Evolutionary conservation across 306 rosid genomes (phyloP), one percentile per base, ranked within the genome.

Genomic region (Dryas octopetala): DNA sequence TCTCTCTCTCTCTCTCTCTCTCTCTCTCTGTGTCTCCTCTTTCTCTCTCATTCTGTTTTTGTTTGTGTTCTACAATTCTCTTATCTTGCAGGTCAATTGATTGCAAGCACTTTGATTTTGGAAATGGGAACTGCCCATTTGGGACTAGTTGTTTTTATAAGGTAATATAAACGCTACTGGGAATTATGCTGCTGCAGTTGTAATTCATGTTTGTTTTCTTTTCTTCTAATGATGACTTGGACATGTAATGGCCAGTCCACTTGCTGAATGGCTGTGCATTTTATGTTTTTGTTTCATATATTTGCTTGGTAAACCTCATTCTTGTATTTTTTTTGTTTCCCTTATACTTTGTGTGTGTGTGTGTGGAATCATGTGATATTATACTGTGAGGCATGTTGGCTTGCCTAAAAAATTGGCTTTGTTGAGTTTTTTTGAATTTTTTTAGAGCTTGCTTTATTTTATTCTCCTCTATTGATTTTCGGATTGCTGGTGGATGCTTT

Each of bases 91-190:
- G 98, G 86, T 92, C 96, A 71, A 96, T 96, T 61, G 97, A 96
- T 81, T 96, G 99, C 92, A 96, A 86, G 84, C 99, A 96, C 87
- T 96, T 96, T 40, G 96, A 90, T 85, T 92, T 96, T 84, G 99
- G 99, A 47, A 86, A 92, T 74, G 97, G 97, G 79, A 92, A 79
- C 89, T 90, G 99, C 86, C 99, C 99, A 45, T 96, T 96, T 50
- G 99, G 99, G 65, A 84, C 88, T 63, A 96, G 98, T 77, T 96
- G 99, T 80, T 96, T 96, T 86, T 96, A 96, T 86, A 96, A 88
- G 98, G 98, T 95, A 90, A 77, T 52, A 47, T 62, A 32, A 46
- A 71, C 53, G 17, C 19, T 71, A 41, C 28, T 40, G 47, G 26
- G 51, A 32, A n/a, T 4, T 74, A 19, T 32, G n/a, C 67, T 23